phyloP scores from a whole-genome alignment of 2,329 filamentous ascomycete genomes.

The Pyricularia grisea region DNA sequence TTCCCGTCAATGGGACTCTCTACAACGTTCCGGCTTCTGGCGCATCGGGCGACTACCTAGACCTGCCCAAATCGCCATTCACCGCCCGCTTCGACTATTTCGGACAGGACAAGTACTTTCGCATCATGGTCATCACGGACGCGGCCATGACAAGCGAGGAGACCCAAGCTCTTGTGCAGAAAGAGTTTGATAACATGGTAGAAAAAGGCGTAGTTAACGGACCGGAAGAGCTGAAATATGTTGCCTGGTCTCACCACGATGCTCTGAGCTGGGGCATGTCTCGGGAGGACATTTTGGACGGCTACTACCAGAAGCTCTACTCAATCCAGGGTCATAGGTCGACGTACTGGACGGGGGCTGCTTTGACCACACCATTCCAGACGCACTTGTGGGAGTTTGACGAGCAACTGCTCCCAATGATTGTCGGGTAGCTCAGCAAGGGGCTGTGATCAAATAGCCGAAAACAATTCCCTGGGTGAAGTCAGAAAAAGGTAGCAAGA shows the following conservation, averaged over 20 bases:
- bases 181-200: neutral
- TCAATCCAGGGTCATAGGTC: conserved; percentile 20
- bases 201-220: neutral
- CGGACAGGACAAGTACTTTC: neutral
- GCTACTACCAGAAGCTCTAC: conserved; percentile 21
- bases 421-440: no score
- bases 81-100: neutral
- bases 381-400: conserved; percentile 4
- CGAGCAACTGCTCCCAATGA: neutral
- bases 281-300: conserved; percentile 14
- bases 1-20: conserved; percentile 8
- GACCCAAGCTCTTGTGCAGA: conserved; percentile 2
- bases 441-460: no score
- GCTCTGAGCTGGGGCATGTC: conserved; percentile 15
- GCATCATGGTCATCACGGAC: conserved; percentile 5
- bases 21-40: neutral
- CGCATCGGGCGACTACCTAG: neutral
- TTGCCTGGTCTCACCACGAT: conserved; percentile 13
- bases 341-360: conserved; percentile 25
- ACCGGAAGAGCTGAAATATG: conserved; percentile 8
- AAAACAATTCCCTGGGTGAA: no score
- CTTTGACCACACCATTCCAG: neutral
- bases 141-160: neutral
- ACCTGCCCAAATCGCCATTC: conserved; percentile 4
- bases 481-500: no score